Percentiles rank a stretch among this genome's conserved stretches.
These are phyloP conservation scores for Dichotomopilus funicola DNA, from an alignment of 2,329 filamentous ascomycete genomes.

Conservation along the genomic window DNA sequence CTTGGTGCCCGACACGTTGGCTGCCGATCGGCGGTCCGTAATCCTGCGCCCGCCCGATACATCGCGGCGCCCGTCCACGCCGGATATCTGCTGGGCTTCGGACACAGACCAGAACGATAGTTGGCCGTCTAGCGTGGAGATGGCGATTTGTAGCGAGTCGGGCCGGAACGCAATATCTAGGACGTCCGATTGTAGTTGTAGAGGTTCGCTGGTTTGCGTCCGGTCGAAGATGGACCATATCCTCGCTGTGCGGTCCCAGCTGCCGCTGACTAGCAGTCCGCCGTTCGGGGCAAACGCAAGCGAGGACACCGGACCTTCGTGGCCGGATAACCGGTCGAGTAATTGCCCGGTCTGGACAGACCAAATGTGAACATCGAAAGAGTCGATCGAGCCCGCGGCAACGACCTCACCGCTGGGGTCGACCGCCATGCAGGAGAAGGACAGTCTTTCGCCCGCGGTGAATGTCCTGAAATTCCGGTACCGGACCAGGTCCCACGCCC, in stretches of 20 bases:
- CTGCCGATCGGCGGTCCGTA: conserved; percentile 81
- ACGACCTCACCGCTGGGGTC: conserved; percentile 96
- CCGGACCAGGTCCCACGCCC: conserved; percentile 92
- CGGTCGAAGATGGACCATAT: conserved; percentile 94
- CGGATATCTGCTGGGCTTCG: conserved; percentile 78
- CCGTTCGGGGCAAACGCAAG: conserved; percentile 86
- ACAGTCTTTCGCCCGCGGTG: conserved; percentile 82
- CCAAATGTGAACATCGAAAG: conserved; percentile 97
- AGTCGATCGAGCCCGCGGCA: conserved; percentile 89
- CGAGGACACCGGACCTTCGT: conserved; percentile 87
- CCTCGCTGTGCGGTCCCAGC: conserved; percentile 92
- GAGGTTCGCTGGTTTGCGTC: conserved; percentile 88
- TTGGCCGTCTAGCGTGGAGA: conserved; percentile 89
- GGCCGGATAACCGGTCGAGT: conserved; percentile 81
- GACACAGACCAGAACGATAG: conserved; percentile 90
- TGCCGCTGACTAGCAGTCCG: conserved; percentile 76
- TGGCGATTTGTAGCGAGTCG: conserved; percentile 83
- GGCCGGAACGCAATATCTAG: conserved; percentile 80
- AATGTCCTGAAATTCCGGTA: conserved; percentile 98
- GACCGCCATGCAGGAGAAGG: conserved; percentile 92
- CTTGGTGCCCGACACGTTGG: conserved; percentile 85
- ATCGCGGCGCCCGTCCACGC: conserved; percentile 83
- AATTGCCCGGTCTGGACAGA: conserved; percentile 96
- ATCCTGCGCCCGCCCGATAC: conserved; percentile 87
- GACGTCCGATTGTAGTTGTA: conserved; percentile 88